These are phyloP conservation scores for Paraphoma sp. DNA, from an alignment of 2,329 filamentous ascomycete genomes.

Conservation along the genomic window DNA sequence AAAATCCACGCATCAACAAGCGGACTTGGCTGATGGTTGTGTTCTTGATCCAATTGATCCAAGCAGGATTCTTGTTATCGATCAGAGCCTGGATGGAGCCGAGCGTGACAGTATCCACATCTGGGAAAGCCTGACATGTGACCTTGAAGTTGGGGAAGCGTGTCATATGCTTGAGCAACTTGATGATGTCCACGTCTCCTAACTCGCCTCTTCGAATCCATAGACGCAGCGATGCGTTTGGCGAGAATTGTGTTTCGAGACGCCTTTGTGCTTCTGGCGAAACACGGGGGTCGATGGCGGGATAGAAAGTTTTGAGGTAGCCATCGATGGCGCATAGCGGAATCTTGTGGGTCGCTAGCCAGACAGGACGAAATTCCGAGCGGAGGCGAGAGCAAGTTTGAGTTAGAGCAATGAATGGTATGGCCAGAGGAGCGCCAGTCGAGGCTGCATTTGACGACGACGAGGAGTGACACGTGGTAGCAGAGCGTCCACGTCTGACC, in stretches of 20 bases:
- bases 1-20: background rate
- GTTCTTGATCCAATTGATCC: constrained; percentile 13
- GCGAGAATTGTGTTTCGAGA: constrained; percentile 8
- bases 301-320: constrained; percentile 33
- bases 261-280: constrained; percentile 2
- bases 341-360: constrained; percentile 29
- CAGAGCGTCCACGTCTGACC: background rate
- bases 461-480: background rate
- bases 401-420: constrained; percentile 29
- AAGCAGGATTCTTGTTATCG: constrained; percentile 18
- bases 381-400: constrained; percentile 30
- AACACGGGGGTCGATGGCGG: background rate
- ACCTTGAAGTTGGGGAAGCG: constrained; percentile 24
- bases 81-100: constrained; percentile 15
- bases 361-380: constrained; percentile 33
- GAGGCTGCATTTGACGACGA: background rate
- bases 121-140: background rate
- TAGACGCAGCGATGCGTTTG: constrained; percentile 15
- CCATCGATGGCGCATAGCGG: constrained; percentile 16
- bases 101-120: background rate
- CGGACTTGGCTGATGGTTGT: constrained; percentile 20
- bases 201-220: constrained; percentile 15
- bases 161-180: constrained; percentile 23
- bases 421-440: background rate
- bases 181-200: constrained; percentile 10